Evolutionary conservation across 805 yeast species (phyloP), one percentile per base, ranked within the genome.

Genomic region (Spathaspora girioi): DNA sequence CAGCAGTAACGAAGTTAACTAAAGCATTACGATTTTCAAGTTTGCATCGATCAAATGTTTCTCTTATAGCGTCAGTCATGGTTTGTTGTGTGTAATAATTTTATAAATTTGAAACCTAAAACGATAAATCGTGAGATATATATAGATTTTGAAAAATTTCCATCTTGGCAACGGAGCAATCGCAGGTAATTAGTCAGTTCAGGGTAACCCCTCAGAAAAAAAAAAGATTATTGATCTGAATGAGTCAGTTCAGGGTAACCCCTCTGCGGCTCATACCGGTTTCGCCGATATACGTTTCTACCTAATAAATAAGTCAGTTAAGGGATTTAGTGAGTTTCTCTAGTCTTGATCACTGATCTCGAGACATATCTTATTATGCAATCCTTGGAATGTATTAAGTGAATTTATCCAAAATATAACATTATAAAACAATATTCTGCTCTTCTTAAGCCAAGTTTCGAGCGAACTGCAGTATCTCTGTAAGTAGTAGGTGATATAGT

Each of bases 1-100:
- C 99, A 3, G 96, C 97, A 20, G 99, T 94, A 64, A 92, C 78
- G 65, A 93, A 94, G 43, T 97, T 89, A 46, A 94, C 87, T 60
- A 94, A 78, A 43, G 97, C 97, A 61, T 86, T 84, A 61, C 99
- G 89, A 60, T 83, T 79, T 61, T 83, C 87, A 51, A 70, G 61
- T 57, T 82, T 82, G 70, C 86, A 81, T 62, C 72, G 73, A 26
- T 78, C 79, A 66, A 84, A 84, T 6, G 87, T 81, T 58, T 81
- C 83, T 69, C 78, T 78, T 44, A 84, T 59, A 35, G 76, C 76
- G 42, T 77, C 76, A 49, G 86, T 76, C 86, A 82, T 23, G 26
- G 26, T 81, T n/a, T 32, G 29, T 43, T 19, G 46, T 31, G 18
- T 46, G 43, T 31, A n/a, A 7, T 35, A 8, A 11, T 35, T n/a